Evolutionary conservation across 306 rosid species (phyloP), one percentile per base, ranked within the genome.

Genomic region (Mucuna pruriens): DNA sequence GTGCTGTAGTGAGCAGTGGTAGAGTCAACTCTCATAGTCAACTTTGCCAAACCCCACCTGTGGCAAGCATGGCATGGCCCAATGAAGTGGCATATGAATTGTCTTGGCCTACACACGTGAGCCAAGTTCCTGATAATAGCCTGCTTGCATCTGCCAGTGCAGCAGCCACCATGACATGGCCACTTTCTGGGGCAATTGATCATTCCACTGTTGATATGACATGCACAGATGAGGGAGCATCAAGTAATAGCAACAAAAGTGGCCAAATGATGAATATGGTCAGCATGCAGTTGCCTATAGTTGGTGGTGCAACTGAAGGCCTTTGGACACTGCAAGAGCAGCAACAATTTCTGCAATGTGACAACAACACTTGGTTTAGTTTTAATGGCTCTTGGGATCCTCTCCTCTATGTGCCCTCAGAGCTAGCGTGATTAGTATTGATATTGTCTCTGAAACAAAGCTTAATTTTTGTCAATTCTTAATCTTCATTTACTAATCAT

Each of bases 331-430:
- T 58, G 63, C 87, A 60, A 3, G 9, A 81, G 31, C 88, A 72
- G 44, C 85, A 84, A 64, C 83, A 82, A 13, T 63, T 84, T 15
- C 74, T 82, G 77, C 85, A 81, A 6, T 60, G 77, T 79, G 91
- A 85, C 46, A 84, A 60, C 39, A 81, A 72, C 40, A 62, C 42
- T 61, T 84, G 90, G 88, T 83, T 77, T 82, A 42, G 73, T 66
- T 82, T 85, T 63, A 78, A 34, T 79, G 70, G 72, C 33, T 52
- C 84, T 86, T 84, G 87, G 87, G 88, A 86, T 77, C 87, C 92
- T 66, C 73, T 84, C 34, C 46, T 84, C n/a, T 84, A 66, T 82
- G 62, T 57, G 5, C 68, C 88, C 36, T 89, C 88, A n/a, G 80
- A 82, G 70, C 76, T 82, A 34, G 80, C 67, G 54, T 89, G 79